Base-by-base conservation (phyloP, 441 rosid genomes). In the Euphorbia corollata region DNA sequence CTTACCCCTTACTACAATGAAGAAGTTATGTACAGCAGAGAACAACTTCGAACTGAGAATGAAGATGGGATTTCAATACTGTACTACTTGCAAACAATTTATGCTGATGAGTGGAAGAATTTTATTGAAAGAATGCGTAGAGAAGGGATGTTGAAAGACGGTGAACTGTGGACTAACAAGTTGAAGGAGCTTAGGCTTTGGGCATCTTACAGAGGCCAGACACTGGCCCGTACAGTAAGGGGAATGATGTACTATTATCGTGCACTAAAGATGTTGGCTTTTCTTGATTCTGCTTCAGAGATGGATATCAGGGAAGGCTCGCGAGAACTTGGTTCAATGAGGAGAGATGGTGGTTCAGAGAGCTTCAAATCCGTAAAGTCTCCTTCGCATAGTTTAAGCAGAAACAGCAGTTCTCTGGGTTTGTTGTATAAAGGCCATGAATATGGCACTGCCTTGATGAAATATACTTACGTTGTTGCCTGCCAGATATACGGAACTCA, bases 151-250 rank as follows among this genome's bases (percentile, higher is more conserved):
- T 78, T 36, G 68, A 82, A 80, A 36, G 92, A 89, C 11, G 56
- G 47, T 19, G 95, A 91, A 71, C 75, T 91, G 61, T 85, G 85
- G 86, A 83, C 85, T 18, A 75, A 83, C 59, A 91, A 78, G 79
- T 71, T 81, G 71, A 85, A 86, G 55, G 97, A 90, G 78, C 96
- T 90, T 65, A 82, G 96, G 77, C 90, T 87, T 50, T 92, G 97
- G 98, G 97, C 90, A 64, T 92, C 97, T 56, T 90, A 87, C 74
- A 81, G 98, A 73, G 98, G 98, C 58, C 97, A 90, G 75, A 90
- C 98, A 4, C 82, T 92, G 67, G 75, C 90, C 48, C 90, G 94
- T 51, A 91, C 96, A 5, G 94, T 89, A 10, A 79, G 98, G 79
- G 98, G 98, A 74, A 92, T 92, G 96, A 87, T 92, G 96, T 92